Evolutionary conservation across 768 basidiomycete genomes (phyloP), one percentile per base, ranked within the genome.

Genomic region (Rhizopogon salebrosus): DNA sequence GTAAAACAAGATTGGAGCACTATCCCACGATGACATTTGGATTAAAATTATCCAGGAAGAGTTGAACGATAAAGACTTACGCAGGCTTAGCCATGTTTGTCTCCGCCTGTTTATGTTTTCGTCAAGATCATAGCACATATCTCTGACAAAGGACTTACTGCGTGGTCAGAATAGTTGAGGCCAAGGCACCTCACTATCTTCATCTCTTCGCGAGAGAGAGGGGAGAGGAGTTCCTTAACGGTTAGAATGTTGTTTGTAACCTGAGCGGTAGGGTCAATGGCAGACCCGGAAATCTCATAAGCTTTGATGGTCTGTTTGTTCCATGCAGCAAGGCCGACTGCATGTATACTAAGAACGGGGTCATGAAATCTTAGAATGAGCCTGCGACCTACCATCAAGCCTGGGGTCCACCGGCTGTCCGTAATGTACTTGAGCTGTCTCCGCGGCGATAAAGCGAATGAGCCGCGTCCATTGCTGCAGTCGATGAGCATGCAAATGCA

Each of bases 131-230:
- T 34, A 46, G 13, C 20, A 16, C 20, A 46, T 10, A 14, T 10
- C 45, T 46, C 9, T 2, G 6, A 10, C 37, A n/a, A n/a, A 23
- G 34, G 18, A 66, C 78, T 54, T 60, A 79, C 89, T 6, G 90
- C 90, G 71, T 92, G 89, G 60, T 91, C 89, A n/a, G 79, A 78
- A 63, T 92, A 92, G 64, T 92, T 92, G 43, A 92, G 70, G 0
- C 89, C 89, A 11, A 92, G 69, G 68, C 88, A 90, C 10, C 89
- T 79, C 24, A 89, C 87, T 3, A 85, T 69, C 55, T 80, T 81
- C 56, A 90, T 74, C 61, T 89, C 75, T 55, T 85, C 80, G 38
- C 78, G 72, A 8, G 85, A 76, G 23, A 92, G 74, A 10, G 89
- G 89, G 3, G 82, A 72, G 16, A 92, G 76, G 35, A 92, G 79